Evolutionary conservation across 345 rosid genomes (phyloP), one percentile per base, ranked within the genome.

Genomic region (Limnanthes douglasii): DNA sequence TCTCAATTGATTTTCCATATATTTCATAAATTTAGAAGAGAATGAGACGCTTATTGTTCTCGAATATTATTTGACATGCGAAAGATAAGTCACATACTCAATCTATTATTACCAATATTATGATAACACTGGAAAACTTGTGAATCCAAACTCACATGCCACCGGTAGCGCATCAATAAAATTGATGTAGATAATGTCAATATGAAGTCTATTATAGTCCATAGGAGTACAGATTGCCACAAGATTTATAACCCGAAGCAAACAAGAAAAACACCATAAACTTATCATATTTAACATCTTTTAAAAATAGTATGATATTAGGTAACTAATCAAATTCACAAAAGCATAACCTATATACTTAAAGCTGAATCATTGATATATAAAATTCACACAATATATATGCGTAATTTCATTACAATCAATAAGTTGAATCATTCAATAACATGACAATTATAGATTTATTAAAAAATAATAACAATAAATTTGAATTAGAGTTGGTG

Each of bases 141-240:
- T 11, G 6, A 45, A 39, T 11, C 15, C 32, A 26, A 8, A 37
- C 35, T 57, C n/a, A 46, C 71, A 21, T 69, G 84, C 98, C 78
- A 90, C 96, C 4, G 98, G 98, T 9, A 90, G 94, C 19, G 96
- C 98, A 40, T 90, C 98, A 6, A 80, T 73, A 66, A 90, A 90
- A 45, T 90, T 90, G 70, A 96, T 90, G 75, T 78, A 90, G 59
- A 84, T 90, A 8, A 94, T 90, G 39, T 90, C 96, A 41, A 90
- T 70, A 3, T 96, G 96, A 45, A 95, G 96, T 21, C 96, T 90
- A 56, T 90, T 90, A 60, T 90, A 90, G 61, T 90, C 98, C 9
- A 96, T 96, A n/a, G 98, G 98, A 31, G 96, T 90, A 55, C 98
- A 90, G 65, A 90, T 90, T 54, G 98, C 98, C 4, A 96, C 98